Evolutionary conservation across 148 eudicot genomes (phyloP).

Genomic region (Polygonum aviculare): DNA sequence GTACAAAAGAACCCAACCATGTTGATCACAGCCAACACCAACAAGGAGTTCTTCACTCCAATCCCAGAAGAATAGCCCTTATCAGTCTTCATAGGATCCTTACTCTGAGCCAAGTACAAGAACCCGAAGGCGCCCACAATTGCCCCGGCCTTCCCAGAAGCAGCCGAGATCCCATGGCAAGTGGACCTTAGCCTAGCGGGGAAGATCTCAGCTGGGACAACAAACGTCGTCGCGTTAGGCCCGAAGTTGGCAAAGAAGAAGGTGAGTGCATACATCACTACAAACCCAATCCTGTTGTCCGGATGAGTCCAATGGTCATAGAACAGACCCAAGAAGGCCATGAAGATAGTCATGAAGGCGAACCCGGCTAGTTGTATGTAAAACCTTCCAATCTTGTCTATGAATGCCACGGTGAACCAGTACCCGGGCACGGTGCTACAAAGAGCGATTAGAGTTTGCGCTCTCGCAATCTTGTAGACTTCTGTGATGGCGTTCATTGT

Average conservation of each 20-base stretch:
- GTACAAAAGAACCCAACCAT: conserved; percentile 34
- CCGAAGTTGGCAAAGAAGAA: conserved; percentile 67
- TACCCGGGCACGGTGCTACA: conserved; percentile 65
- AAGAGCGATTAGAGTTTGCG: conserved; percentile 53
- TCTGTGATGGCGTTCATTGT: conserved; percentile 48
- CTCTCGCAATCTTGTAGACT: conserved; percentile 42
- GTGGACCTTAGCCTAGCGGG: conserved; percentile 65
- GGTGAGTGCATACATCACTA: conserved; percentile 45
- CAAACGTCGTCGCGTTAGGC: conserved; percentile 60
- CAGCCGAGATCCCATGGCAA: conserved; percentile 61
- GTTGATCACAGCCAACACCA: conserved; percentile 33
- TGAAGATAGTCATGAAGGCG: conserved; percentile 52
- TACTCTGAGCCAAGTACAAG: conserved; percentile 43
- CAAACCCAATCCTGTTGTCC: conserved; percentile 44
- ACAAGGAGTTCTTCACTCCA: conserved; percentile 42
- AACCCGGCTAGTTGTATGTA: conserved; percentile 48
- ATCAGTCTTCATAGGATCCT: conserved; percentile 34
- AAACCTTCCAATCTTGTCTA: conserved; percentile 50
- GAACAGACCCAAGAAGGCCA: conserved; percentile 41
- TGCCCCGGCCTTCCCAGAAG: conserved; percentile 57
- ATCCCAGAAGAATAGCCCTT: conserved; percentile 42
- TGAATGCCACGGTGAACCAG: conserved; percentile 53
- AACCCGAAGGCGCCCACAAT: conserved; percentile 57
- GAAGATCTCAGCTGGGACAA: conserved; percentile 66
- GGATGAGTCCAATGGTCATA: conserved; percentile 50